Evolutionary conservation across 345 rosid genomes (phyloP).

Genomic region (Bruguiera parviflora): DNA sequence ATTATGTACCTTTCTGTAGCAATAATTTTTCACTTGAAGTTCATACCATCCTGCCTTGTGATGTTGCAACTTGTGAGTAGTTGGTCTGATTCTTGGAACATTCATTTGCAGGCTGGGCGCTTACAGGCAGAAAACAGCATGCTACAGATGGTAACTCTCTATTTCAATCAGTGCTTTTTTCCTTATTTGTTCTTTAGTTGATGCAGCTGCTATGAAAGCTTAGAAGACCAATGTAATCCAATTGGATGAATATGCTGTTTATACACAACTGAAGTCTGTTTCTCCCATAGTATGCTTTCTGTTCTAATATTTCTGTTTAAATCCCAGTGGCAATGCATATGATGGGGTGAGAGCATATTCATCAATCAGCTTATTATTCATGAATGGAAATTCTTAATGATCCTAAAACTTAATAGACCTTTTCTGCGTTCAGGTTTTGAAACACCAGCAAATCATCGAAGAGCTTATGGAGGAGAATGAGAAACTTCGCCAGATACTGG

Average conservation of each 20-base stretch:
- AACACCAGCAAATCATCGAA: conserved; percentile 75
- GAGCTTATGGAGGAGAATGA: conserved; percentile 76
- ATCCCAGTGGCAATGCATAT: background rate
- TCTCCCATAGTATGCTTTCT: background rate
- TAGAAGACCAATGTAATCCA: background rate
- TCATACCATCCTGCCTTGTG: conserved; percentile 4
- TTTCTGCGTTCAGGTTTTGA: conserved; percentile 47
- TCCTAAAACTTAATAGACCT: background rate
- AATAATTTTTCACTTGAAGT: background rate
- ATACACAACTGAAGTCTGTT: background rate
- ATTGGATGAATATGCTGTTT: background rate
- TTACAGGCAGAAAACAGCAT: conserved; percentile 63
- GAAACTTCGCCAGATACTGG: conserved; percentile 63
- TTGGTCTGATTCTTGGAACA: conserved; percentile 13
- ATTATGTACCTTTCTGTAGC: background rate
- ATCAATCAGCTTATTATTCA: background rate
- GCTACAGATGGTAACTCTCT: conserved; percentile 76
- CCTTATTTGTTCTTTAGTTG: conserved; percentile 4
- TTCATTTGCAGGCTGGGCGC: conserved; percentile 45
- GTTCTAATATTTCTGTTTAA: background rate
- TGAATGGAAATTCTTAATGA: background rate
- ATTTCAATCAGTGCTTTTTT: background rate
- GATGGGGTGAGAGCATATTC: background rate
- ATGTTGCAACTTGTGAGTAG: background rate
- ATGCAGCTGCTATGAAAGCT: conserved; percentile 7